These are phyloP conservation scores for Kwoniella botswanensis DNA, from an alignment of 768 basidiomycete species.

Conservation along the genomic window DNA sequence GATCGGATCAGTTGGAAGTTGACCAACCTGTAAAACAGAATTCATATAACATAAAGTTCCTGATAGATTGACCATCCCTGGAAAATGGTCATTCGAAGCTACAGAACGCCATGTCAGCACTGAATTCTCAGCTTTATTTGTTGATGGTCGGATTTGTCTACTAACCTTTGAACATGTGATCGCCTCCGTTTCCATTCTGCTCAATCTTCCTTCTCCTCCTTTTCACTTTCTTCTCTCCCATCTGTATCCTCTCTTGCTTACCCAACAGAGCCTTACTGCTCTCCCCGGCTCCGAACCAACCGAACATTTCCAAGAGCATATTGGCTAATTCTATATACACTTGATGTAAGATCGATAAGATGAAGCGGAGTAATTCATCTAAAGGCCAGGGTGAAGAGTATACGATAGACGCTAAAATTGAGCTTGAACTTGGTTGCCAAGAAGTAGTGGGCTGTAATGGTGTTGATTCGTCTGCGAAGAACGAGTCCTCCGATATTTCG, in stretches of 20 bases:
- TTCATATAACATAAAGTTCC: slow-evolving; percentile 99
- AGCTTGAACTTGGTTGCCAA: not conserved
- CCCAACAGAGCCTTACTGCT: not conserved
- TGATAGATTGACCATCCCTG: slow-evolving; percentile 92
- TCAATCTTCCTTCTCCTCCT: slow-evolving; percentile 17
- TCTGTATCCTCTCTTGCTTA: slow-evolving; percentile 2
- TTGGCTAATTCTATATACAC: slow-evolving; percentile 1
- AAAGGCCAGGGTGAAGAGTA: not conserved
- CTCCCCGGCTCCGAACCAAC: not conserved
- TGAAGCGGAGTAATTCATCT: not conserved
- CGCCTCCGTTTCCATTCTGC: not conserved
- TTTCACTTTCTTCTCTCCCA: slow-evolving; percentile 11
- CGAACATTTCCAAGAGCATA: not conserved
- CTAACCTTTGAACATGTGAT: not conserved
- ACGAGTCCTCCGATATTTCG: not conserved
- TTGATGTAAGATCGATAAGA: not conserved
- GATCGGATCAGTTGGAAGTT: not conserved
- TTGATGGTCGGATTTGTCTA: too few relatives aligned
- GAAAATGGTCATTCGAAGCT: slow-evolving; percentile 62
- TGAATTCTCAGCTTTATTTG: too few relatives aligned
- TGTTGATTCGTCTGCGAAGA: not conserved
- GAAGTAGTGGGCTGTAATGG: not conserved
- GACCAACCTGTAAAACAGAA: slow-evolving; percentile 79
- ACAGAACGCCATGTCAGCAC: not conserved
- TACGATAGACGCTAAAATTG: not conserved